Evolutionary conservation across 768 basidiomycete species (phyloP).

Genomic region (Paxillus involutus): DNA sequence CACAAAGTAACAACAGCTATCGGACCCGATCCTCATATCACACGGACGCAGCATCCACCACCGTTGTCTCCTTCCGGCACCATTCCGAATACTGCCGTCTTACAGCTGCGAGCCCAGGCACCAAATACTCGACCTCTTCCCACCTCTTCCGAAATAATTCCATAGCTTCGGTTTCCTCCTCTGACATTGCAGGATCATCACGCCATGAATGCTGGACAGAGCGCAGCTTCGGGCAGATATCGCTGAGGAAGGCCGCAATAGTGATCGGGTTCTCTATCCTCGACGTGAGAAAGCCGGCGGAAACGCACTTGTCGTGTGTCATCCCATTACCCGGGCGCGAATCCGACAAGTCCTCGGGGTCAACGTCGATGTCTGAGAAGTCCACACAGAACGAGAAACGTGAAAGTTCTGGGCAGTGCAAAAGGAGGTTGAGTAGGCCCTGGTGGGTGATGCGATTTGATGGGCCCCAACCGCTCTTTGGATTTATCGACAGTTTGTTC

Average conservation of each 20-base stretch:
- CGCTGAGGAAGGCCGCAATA: constrained; percentile 28
- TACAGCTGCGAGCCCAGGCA: constrained; percentile 22
- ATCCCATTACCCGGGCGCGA: constrained; percentile 12
- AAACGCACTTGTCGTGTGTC: constrained; percentile 3
- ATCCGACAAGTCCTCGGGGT: not conserved
- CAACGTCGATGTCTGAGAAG: constrained; percentile 16
- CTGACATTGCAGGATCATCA: not conserved
- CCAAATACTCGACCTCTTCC: constrained; percentile 21
- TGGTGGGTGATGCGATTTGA: constrained; percentile 15
- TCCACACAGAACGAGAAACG: constrained; percentile 21
- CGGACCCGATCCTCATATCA: not conserved
- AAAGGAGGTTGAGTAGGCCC: constrained; percentile 22
- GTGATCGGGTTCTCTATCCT: constrained; percentile 14
- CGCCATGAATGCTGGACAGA: constrained; percentile 14
- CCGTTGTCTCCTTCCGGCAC: not conserved
- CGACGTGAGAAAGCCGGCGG: constrained; percentile 22
- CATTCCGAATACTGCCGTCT: constrained; percentile 17
- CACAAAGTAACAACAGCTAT: no score
- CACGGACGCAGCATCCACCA: not conserved
- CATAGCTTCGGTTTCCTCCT: constrained; percentile 9
- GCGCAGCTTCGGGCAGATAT: constrained; percentile 20
- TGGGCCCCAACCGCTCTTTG: constrained; percentile 17
- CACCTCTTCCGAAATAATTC: constrained; percentile 13
- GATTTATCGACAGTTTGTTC: constrained; percentile 14
- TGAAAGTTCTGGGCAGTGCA: constrained; percentile 3